Base-by-base conservation (phyloP, 2,329 filamentous ascomycete species). In the Stagonosporopsis vannaccii region DNA sequence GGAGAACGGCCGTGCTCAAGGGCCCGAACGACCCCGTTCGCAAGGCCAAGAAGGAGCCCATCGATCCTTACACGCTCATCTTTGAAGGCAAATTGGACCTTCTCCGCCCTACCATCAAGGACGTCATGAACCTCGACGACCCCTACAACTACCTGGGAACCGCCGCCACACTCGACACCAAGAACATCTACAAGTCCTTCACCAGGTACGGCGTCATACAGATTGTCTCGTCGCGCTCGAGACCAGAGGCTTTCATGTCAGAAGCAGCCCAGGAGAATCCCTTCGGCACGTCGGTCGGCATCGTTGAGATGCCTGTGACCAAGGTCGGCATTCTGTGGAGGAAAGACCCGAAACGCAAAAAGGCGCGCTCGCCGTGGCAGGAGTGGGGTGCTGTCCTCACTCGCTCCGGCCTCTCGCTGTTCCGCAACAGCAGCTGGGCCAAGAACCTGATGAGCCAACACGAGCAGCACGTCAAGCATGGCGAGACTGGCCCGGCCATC, bases 301-400 rank as follows among this genome's bases (percentile, higher is more conserved):
- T 99, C 56, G 94, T 99, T 11, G 94, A 98, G 75, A 96, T 99
- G 72, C 97, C 97, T 67, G 90, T 98, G 41, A 97, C 94, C 40
- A 99, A 98, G 75, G 93, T 99, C 45, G 95, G 95, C 4, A 80
- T 97, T 1, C 75, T 99, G 28, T 99, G 95, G 95, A 87, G 95
- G 40, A 99, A 99, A 73, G 92, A 97, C 62, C 80, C 84, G 1
- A 97, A 96, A 79, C 97, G 94, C 78, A 94, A 95, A 78, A 96
- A 96, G 76, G 90, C 92, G 0, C 86, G 94, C 39, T 97, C 94
- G 11, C 94, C 95, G 1, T 99, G 95, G 95, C 94, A 97, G 72
- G 95, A 99, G 82, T 99, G 95, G 95, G 95, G 95, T 48, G 95
- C 92, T 22, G 90, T 99, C 56, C 83, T 99, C 26, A 99, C 95